phyloP scores from a whole-genome alignment of 2,329 filamentous ascomycete genomes.

The Sphaerulina vaccinii region DNA sequence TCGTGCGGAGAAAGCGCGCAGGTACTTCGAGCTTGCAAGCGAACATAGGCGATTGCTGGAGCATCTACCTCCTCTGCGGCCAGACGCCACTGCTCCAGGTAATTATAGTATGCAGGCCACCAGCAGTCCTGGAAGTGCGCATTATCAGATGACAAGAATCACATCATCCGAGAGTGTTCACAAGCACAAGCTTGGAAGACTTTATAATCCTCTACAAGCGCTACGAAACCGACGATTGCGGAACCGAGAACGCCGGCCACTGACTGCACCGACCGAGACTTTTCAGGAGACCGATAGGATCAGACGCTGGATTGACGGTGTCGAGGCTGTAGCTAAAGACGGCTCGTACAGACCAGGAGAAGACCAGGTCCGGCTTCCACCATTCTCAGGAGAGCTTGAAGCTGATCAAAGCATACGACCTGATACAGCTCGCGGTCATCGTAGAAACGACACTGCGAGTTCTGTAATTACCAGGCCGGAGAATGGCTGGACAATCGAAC shows the following conservation, averaged over 20 bases:
- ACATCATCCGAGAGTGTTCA: conserved; percentile 38
- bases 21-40: conserved; percentile 78
- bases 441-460: conserved; percentile 42
- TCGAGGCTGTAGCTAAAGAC: conserved; percentile 51
- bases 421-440: conserved; percentile 29
- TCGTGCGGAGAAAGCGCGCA: conserved; percentile 79
- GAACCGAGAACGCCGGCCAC: conserved; percentile 69
- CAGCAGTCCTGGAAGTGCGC: conserved; percentile 43
- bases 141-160: conserved; percentile 42
- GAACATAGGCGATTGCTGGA: conserved; percentile 82
- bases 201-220: conserved; percentile 89
- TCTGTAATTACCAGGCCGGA: conserved; percentile 69
- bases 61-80: conserved; percentile 70
- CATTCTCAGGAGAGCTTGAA: conserved; percentile 32
- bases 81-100: conserved; percentile 42
- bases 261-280: conserved; percentile 72
- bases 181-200: conserved; percentile 57
- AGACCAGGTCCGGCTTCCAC: conserved; percentile 33
- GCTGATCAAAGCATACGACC: conserved; percentile 13
- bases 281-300: conserved; percentile 74
- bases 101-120: conserved; percentile 43
- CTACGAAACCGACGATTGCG: conserved; percentile 87
- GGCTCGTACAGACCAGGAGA: conserved; percentile 41
- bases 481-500: conserved; percentile 80
- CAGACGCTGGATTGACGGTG: conserved; percentile 71